Evolutionary conservation across 768 basidiomycete genomes (phyloP).

Genomic region (Tremella yokohamensis): DNA sequence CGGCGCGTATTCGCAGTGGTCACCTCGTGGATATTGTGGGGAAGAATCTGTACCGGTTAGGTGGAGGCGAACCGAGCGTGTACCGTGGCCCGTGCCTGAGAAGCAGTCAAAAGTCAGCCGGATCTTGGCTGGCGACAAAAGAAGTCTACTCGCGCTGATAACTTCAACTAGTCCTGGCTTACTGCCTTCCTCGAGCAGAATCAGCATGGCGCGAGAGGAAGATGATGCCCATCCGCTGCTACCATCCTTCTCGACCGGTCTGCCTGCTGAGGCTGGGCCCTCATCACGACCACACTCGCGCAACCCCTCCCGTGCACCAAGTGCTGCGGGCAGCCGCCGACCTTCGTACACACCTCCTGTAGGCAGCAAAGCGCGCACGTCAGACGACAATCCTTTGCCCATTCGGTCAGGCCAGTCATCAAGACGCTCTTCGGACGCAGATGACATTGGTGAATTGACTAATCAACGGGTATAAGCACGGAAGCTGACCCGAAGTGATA

Average conservation of each 20-base stretch:
- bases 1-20: too few species aligned
- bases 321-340: background rate
- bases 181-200: background rate
- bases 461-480: background rate
- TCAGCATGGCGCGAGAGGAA: conserved; percentile 1
- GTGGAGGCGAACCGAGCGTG: too few species aligned
- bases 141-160: too few species aligned
- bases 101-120: too few species aligned
- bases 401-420: background rate
- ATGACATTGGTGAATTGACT: background rate
- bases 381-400: background rate
- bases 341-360: conserved; percentile 2
- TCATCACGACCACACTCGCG: conserved; percentile 6
- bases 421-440: background rate
- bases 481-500: conserved; percentile 3
- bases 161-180: background rate
- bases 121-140: too few species aligned
- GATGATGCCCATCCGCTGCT: conserved; percentile 1
- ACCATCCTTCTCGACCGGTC: background rate
- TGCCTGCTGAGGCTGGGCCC: background rate
- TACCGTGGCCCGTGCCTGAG: too few species aligned
- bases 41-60: too few species aligned
- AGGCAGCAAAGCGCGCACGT: background rate
- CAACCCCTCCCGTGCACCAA: background rate
- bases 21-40: too few species aligned